Base-by-base conservation (phyloP, 1,284 basidiomycete genomes). In the Trametes versicolor region DNA sequence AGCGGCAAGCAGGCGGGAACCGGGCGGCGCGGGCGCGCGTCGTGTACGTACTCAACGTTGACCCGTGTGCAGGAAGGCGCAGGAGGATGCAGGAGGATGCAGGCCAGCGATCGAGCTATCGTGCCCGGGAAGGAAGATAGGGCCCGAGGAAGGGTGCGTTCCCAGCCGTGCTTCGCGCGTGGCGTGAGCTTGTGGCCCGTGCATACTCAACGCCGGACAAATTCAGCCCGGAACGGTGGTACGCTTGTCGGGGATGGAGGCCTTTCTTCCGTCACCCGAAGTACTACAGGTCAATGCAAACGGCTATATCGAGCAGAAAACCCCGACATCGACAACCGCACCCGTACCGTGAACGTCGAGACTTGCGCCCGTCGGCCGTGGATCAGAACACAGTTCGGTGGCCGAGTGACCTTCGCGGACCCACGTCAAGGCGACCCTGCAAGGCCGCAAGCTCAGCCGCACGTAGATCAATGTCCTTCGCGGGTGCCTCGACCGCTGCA, bases 201-300 rank as follows among this genome's bases (percentile, higher is more conserved):
- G 61, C 61, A 62, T 62, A 62, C 61, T 62, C 54, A 62, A 62
- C 61, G 61, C 61, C 61, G 54, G 54, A 57, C 54, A 43, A 49
- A 62, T 36, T 45, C 61, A 21, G 34, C 45, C 54, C n/a, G 25
- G 21, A 15, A 6, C 8, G 47, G 54, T 19, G 48, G 23, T 45
- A 21, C 29, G 53, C 55, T 51, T 62, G 54, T 52, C 54, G 32
- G 29, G 37, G 34, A n/a, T 15, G 27, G 13, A 47, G 15, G 21
- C 34, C 3, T 47, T 12, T 27, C n/a, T 23, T 29, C 6, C 25
- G n/a, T 17, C 10, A n/a, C n/a, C 25, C 48, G 25, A 27, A 27
- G 25, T 25, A 25, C 25, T 25, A n/a, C 23, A 21, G 25, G 23
- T 25, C 45, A 2, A 25, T 23, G n/a, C 48, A 29, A 10, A 13